Percentiles rank a stretch among this genome's conserved stretches.
These are phyloP conservation scores for Auricularia auricula-judae DNA, from an alignment of 768 basidiomycete species.

Conservation along the genomic window DNA sequence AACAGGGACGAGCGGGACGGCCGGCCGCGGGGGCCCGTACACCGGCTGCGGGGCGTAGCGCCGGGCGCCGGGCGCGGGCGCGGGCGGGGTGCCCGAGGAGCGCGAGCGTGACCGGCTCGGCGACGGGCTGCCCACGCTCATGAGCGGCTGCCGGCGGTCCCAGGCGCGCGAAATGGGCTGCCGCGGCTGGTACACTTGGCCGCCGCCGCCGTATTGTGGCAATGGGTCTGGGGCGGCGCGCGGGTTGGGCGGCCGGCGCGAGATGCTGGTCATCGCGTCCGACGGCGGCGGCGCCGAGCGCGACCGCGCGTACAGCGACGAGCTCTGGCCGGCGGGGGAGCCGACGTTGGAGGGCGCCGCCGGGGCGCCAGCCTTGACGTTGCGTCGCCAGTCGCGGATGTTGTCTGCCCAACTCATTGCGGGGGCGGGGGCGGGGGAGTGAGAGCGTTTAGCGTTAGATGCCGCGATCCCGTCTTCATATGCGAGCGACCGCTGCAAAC, in stretches of 20 bases:
- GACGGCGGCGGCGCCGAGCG: background rate
- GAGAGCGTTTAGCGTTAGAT: no score
- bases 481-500: no score
- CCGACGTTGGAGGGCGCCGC: background rate
- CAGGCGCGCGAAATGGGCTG: background rate
- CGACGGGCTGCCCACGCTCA: background rate
- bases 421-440: background rate
- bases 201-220: background rate
- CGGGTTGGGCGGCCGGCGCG: no score
- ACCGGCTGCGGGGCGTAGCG: background rate
- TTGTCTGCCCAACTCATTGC: background rate
- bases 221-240: no score
- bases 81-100: background rate
- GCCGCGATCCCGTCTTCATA: no score
- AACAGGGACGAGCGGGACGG: background rate
- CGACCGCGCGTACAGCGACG: background rate
- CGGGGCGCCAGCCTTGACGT: background rate
- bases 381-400: background rate
- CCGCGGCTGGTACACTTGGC: background rate
- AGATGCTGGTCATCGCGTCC: background rate
- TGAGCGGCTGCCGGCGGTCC: background rate
- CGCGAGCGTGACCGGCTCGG: background rate
- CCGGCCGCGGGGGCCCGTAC: background rate
- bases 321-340: background rate
- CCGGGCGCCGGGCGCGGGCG: background rate